Evolutionary conservation across 345 rosid genomes (phyloP).

Genomic region (Erucastrum elatum): DNA sequence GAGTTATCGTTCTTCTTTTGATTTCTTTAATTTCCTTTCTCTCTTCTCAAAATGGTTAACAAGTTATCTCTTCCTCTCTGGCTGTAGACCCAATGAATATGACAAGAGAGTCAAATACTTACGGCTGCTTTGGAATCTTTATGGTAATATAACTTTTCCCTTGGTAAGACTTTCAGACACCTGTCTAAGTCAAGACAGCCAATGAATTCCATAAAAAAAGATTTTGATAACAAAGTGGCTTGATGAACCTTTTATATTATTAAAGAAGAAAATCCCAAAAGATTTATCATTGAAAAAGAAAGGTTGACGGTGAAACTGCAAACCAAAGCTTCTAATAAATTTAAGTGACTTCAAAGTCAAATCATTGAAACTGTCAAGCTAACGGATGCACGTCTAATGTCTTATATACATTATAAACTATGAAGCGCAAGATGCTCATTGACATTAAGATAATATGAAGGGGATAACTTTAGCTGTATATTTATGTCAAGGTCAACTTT

Average conservation of each 20-base stretch:
- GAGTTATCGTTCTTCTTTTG: background rate
- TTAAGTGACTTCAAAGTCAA: background rate
- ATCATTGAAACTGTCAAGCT: background rate
- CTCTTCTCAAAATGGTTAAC: background rate
- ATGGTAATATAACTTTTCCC: slow-evolving; percentile 13
- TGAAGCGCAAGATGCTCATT: slow-evolving; percentile 7
- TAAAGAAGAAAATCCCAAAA: background rate
- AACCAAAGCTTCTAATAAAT: background rate
- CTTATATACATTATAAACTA: background rate
- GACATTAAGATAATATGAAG: slow-evolving; percentile 11
- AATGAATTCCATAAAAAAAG: background rate
- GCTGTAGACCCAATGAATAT: slow-evolving; percentile 17
- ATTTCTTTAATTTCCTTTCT: background rate
- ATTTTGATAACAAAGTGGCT: background rate
- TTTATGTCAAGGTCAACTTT: slow-evolving; percentile 1
- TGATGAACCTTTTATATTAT: background rate
- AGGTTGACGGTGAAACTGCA: background rate
- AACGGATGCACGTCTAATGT: background rate
- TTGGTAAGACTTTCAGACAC: slow-evolving; percentile 26
- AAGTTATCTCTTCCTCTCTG: slow-evolving; percentile 19
- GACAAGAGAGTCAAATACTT: slow-evolving; percentile 16
- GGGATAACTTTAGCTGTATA: background rate
- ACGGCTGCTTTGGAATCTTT: slow-evolving; percentile 30
- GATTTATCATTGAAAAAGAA: background rate
- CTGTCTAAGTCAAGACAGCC: slow-evolving; percentile 8